phyloP scores from a whole-genome alignment of 176 grass and related monocot species.

The Ensete ventricosum region DNA sequence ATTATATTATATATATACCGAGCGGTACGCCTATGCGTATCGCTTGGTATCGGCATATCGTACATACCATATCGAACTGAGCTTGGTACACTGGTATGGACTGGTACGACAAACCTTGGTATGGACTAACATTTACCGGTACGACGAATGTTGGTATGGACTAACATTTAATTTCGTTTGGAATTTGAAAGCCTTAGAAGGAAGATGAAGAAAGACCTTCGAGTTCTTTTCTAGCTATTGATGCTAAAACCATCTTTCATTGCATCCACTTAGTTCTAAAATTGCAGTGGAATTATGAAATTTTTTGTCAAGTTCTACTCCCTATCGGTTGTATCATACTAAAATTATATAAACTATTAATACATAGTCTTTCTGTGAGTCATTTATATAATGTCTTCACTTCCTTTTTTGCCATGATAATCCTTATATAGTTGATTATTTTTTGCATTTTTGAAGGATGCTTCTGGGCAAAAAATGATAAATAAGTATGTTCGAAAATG shows the following conservation, averaged over 20 bases:
- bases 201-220: not conserved
- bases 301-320: not conserved
- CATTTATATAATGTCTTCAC: not conserved
- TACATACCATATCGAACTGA: no score
- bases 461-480: constrained; percentile 18
- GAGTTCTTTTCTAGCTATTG: not conserved
- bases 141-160: no score
- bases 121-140: no score
- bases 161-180: no score
- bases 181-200: no score
- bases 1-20: no score
- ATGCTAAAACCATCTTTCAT: not conserved
- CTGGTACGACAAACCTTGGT: no score
- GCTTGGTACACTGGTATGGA: no score
- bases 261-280: not conserved
- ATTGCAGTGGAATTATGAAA: not conserved
- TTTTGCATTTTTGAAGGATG: constrained; percentile 1
- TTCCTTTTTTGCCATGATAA: no score
- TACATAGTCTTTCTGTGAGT: not conserved
- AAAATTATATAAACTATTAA: not conserved
- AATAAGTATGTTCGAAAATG: constrained; percentile 12
- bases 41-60: no score
- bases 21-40: no score
- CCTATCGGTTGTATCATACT: not conserved
- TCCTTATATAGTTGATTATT: not conserved